Base-by-base conservation (phyloP, 1,139 yeast genomes). In the Diutina siamensis region DNA sequence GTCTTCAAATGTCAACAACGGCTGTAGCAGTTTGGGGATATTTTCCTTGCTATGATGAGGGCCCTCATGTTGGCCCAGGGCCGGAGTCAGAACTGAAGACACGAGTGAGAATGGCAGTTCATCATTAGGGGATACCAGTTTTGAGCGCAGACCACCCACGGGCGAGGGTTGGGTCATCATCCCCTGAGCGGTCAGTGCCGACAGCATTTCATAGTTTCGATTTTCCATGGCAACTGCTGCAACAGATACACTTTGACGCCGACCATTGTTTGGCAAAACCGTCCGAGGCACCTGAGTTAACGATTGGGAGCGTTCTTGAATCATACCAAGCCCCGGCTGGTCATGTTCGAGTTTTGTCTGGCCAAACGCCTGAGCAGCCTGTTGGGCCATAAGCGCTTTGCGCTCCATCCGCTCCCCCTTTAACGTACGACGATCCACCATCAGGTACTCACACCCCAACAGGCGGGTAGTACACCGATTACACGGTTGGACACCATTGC, bases 391-490 rank as follows among this genome's bases (percentile, higher is more conserved):
- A 7, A 31, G 5, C 15, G 34, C 34, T 10, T 38, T 38, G 31
- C 42, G 31, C 9, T 35, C 40, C 28, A 19, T n/a, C n/a, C 40
- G 40, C 20, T 38, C 42, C 19, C 42, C 42, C n/a, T 38, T 38
- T 3, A 38, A 27, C 32, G 42, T 38, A 4, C 42, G 31, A 1
- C 32, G 18, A 25, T 38, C 42, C 4, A 38, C 42, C 42, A 22
- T 25, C 42, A 38, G 42, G 15, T 38, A 38, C 13, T n/a, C 42
- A 17, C 42, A 38, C 13, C 13, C 21, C 21, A 38, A 17, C n/a
- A 12, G n/a, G 21, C 18, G 13, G 4, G 21, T 38, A 7, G 31
- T 25, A 25, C 42, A 38, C n/a, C 42, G 42, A 15, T 25, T 27
- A 38, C 42, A 38, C n/a, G 28, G 28, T 12, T 15, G 33, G 20